Base-by-base conservation (phyloP, 768 basidiomycete species). In the Mycena belliarum region DNA sequence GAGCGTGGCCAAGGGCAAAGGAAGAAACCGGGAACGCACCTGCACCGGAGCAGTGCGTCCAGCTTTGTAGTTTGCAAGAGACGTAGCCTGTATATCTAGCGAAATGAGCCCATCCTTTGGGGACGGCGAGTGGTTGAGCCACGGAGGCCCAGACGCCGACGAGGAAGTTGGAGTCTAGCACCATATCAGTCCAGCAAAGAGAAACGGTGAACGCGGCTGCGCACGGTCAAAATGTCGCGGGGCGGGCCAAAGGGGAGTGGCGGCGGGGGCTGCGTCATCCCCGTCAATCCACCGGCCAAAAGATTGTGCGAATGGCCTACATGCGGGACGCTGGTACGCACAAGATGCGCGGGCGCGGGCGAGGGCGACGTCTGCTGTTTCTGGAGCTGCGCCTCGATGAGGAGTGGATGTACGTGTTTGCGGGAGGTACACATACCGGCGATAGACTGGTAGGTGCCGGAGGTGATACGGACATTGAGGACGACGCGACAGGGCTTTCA, bases 231-330 rank as follows among this genome's bases (percentile, higher is more conserved):
- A 4, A 58, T 52, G 7, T 43, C 45, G 25, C 29, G 32, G 18
- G 54, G 61, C 1, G 48, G 9, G 43, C 50, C 51, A 16, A 50
- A 58, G 43, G 37, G 52, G n/a, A 54, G 40, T 25, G n/a, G 26
- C n/a, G 14, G 44, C 15, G n/a, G 21, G 4, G 33, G 29, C 20
- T 7, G 24, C 42, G 32, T 16, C 10, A 24, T 32, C 25, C 11
- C 16, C 1, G 25, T 14, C n/a, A 28, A 4, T 41, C 16, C 16
- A 35, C 11, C 6, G 6, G 26, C 2, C 24, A 35, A 7, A 23
- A 35, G 15, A 23, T 11, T 10, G 28, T 12, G 20, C 25, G 25
- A 11, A 37, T 1, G 32, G 16, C 40, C 35, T 25, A 35, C 33
- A 24, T 20, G 12, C 20, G 24, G 23, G 8, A 25, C 1, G 43